These are phyloP conservation scores for Acarospora socialis DNA, from an alignment of 2,329 filamentous ascomycete species.

Conservation along the genomic window DNA sequence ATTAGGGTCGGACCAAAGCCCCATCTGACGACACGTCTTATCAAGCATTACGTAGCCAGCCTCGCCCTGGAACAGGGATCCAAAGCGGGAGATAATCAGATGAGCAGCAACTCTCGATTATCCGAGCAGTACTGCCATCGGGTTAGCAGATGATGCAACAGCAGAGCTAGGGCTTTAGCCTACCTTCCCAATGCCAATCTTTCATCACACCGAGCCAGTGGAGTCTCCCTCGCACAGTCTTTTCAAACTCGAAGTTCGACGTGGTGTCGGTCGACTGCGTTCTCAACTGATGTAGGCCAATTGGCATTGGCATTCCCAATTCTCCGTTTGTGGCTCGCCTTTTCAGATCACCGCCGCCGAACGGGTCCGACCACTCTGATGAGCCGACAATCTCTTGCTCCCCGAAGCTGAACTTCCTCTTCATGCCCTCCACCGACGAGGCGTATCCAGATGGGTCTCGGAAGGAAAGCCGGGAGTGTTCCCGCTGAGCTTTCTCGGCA, in stretches of 20 bases:
- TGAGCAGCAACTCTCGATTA: conserved; percentile 5
- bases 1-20: too few species aligned
- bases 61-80: not conserved
- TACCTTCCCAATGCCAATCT: conserved; percentile 60
- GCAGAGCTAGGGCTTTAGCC: conserved; percentile 18
- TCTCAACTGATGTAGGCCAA: conserved; percentile 13
- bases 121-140: conserved; percentile 8
- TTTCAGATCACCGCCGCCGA: conserved; percentile 18
- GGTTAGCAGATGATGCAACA: conserved; percentile 6
- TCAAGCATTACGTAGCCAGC: too few species aligned
- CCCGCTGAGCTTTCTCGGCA: conserved; percentile 25
- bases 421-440: conserved; percentile 14
- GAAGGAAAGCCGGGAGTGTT: conserved; percentile 15
- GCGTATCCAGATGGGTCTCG: too few species aligned
- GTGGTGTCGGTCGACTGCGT: conserved; percentile 21
- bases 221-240: conserved; percentile 49
- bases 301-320: conserved; percentile 7
- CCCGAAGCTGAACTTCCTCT: conserved; percentile 9
- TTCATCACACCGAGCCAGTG: conserved; percentile 62
- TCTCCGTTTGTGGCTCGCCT: conserved; percentile 12
- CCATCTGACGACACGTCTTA: too few species aligned
- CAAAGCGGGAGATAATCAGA: too few species aligned
- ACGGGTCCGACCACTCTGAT: conserved; percentile 3
- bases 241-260: conserved; percentile 40
- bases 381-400: not conserved